Conservation (phyloP, 2,329 filamentous ascomycete species). For the Chrysoporthe puriensis region DNA sequence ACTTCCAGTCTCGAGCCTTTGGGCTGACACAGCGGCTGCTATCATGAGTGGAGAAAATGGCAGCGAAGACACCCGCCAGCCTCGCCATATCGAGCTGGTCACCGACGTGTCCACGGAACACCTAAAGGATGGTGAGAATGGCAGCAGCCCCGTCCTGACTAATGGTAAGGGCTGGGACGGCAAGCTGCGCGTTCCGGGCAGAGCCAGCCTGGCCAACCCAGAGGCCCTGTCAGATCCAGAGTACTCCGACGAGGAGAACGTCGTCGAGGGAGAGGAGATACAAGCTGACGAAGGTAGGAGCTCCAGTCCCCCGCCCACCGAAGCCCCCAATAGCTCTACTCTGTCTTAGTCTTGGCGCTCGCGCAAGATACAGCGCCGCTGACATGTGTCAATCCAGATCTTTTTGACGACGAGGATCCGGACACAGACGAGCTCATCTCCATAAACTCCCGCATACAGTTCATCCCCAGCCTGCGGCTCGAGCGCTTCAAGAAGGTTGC, state of each 20-base stretch:
- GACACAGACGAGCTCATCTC: constrained; percentile 81
- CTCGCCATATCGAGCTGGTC: constrained; percentile 53
- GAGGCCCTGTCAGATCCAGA: constrained; percentile 85
- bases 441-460: constrained; percentile 82
- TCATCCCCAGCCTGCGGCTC: constrained; percentile 76
- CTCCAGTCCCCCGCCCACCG: too few relatives aligned
- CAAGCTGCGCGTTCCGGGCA: constrained; percentile 75
- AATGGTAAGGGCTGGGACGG: constrained; percentile 81
- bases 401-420: constrained; percentile 63
- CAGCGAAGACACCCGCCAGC: constrained; percentile 41
- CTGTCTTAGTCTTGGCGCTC: neutral
- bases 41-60: constrained; percentile 48
- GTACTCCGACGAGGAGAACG: constrained; percentile 74
- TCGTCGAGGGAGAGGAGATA: constrained; percentile 74
- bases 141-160: constrained; percentile 50
- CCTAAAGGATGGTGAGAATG: constrained; percentile 43
- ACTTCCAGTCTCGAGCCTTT: neutral
- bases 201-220: constrained; percentile 71
- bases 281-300: constrained; percentile 75
- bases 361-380: neutral
- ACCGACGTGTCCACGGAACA: constrained; percentile 45
- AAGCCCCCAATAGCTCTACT: neutral
- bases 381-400: constrained; percentile 45
- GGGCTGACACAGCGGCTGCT: constrained; percentile 18
- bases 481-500: constrained; percentile 78